Percentiles rank a stretch among this genome's conserved stretches.
These are phyloP conservation scores for Magnolia sinica DNA, from an alignment of 164 flowering plant genomes.

Conservation along the genomic window DNA sequence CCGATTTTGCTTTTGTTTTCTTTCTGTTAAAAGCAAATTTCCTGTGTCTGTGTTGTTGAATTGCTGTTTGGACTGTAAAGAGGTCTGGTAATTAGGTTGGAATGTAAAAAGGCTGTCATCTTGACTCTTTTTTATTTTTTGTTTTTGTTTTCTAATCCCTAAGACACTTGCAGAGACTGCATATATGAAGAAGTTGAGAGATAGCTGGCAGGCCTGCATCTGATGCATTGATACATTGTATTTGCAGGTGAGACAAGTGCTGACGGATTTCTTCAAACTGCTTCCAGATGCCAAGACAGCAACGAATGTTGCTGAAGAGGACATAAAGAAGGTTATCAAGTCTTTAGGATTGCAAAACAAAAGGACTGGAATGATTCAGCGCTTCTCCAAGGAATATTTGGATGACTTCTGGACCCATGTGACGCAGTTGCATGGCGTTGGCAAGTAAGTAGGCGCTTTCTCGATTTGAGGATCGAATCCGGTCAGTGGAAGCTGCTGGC, in stretches of 20 bases:
- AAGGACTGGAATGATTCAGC: slow-evolving; percentile 59
- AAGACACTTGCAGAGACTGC: too few relatives aligned
- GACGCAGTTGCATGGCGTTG: slow-evolving; percentile 72
- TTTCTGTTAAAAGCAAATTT: too few relatives aligned
- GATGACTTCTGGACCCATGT: slow-evolving; percentile 67
- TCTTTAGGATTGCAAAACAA: slow-evolving; percentile 60
- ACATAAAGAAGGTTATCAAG: slow-evolving; percentile 45
- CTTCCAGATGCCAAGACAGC: slow-evolving; percentile 76
- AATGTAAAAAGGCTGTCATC: too few relatives aligned
- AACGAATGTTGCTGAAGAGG: slow-evolving; percentile 30
- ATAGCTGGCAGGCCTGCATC: not conserved
- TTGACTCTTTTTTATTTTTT: too few relatives aligned
- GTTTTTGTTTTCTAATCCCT: too few relatives aligned
- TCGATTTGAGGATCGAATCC: not conserved
- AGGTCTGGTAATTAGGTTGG: too few relatives aligned
- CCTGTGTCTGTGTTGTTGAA: too few relatives aligned
- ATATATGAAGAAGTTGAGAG: too few relatives aligned
- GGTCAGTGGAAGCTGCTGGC: not conserved
- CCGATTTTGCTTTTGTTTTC: too few relatives aligned
- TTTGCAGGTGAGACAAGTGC: slow-evolving; percentile 43
- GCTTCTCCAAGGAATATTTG: slow-evolving; percentile 63
- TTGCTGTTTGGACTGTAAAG: too few relatives aligned
- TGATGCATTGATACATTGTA: not conserved
- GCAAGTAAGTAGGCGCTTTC: slow-evolving; percentile 45
- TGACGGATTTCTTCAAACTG: slow-evolving; percentile 48